These are phyloP conservation scores for Neurospora tetrasperma DNA, from an alignment of 495 filamentous ascomycete genomes.

Conservation along the genomic window DNA sequence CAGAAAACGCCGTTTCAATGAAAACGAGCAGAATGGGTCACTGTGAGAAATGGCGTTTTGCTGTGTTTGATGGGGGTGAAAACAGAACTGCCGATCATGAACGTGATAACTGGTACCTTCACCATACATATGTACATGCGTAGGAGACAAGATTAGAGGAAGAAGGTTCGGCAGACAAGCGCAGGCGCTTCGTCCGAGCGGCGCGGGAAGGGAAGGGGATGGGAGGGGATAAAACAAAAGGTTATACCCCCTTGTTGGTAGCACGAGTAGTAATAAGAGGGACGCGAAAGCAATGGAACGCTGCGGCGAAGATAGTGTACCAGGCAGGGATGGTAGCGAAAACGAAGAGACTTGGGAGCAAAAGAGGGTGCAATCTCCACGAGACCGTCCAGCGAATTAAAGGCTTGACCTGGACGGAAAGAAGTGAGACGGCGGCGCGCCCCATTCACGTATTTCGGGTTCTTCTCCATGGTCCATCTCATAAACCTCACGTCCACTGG, in stretches of 20 bases:
- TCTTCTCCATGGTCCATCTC: neutral
- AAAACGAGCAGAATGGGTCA: neutral
- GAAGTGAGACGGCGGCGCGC: neutral
- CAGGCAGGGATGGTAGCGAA: conserved; percentile 16
- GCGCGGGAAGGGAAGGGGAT: neutral
- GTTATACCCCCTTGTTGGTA: neutral
- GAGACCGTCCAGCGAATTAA: neutral
- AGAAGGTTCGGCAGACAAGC: conserved; percentile 3
- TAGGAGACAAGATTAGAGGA: neutral
- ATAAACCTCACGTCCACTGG: neutral
- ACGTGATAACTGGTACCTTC: neutral
- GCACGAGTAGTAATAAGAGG: neutral
- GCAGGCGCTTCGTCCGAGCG: neutral
- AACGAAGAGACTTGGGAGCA: conserved; percentile 30
- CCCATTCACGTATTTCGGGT: neutral
- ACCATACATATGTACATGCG: neutral
- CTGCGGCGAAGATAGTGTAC: neutral
- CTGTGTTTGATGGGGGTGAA: neutral
- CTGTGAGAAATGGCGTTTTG: neutral
- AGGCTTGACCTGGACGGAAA: neutral
- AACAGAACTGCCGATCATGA: neutral
- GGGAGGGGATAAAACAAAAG: neutral
- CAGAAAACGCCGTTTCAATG: neutral
- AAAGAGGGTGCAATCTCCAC: neutral
- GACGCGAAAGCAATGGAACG: conserved; percentile 1